phyloP scores from a whole-genome alignment of 2,329 filamentous ascomycete species.

The Fusarium coicis region DNA sequence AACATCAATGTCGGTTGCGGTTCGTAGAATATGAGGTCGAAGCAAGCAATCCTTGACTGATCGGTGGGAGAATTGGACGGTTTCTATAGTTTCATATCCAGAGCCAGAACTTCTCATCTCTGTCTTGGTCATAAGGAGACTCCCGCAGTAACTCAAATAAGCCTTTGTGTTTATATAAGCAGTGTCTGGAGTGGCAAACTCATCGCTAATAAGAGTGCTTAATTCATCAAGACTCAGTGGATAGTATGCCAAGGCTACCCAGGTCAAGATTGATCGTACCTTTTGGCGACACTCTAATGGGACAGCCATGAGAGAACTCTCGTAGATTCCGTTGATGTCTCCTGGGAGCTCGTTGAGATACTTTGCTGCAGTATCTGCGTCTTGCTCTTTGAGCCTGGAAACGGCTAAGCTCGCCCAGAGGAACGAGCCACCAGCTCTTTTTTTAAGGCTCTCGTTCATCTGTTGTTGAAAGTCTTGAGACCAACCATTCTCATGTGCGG shows the following conservation, averaged over 20 bases:
- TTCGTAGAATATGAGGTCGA: background rate
- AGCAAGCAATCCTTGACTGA: background rate
- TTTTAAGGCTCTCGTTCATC: background rate
- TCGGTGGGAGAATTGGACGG: background rate
- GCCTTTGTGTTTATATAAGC: background rate
- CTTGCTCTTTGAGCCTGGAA: background rate
- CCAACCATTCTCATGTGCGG: background rate
- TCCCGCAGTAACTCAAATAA: background rate
- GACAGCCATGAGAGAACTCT: background rate
- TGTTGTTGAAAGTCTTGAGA: background rate
- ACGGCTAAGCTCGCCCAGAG: background rate
- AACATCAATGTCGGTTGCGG: too few relatives aligned
- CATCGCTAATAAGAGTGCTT: background rate
- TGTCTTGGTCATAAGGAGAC: background rate
- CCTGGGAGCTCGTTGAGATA: background rate
- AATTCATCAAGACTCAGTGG: constrained; percentile 4
- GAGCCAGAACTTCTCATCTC: background rate
- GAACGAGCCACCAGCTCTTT: background rate
- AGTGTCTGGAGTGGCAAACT: background rate
- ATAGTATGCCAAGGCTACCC: background rate
- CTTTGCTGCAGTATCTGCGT: background rate
- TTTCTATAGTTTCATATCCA: background rate
- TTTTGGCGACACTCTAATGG: background rate
- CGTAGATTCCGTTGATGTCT: background rate
- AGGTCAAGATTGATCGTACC: background rate